Evolutionary conservation across 768 basidiomycete species (phyloP).

Genomic region (Artomyces pyxidatus): DNA sequence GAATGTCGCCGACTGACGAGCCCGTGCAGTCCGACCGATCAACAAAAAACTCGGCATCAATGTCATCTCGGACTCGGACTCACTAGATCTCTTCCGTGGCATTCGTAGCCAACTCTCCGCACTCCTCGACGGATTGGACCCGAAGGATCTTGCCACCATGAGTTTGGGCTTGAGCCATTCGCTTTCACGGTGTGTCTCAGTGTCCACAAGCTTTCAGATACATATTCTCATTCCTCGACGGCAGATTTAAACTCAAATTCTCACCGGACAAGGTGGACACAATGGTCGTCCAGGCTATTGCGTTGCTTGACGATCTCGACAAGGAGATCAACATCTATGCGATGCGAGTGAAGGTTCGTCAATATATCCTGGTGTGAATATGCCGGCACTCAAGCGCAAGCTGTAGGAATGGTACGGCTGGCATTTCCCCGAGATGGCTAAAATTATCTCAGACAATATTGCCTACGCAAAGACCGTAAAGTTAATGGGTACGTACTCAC

Average conservation of each 20-base stretch:
- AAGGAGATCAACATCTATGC: conserved; percentile 99
- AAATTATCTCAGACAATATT: conserved; percentile 95
- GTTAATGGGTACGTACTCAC: conserved; percentile 60
- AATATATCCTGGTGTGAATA: neutral
- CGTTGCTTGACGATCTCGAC: conserved; percentile 94
- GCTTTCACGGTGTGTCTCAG: conserved; percentile 65
- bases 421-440: conserved; percentile 99
- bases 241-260: conserved; percentile 98
- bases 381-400: neutral
- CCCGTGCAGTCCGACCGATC: conserved; percentile 44
- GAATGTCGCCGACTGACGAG: no score
- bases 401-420: conserved; percentile 99
- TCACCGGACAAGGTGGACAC: conserved; percentile 99
- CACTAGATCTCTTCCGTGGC: conserved; percentile 86
- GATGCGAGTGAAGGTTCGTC: conserved; percentile 94
- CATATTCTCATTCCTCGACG: neutral
- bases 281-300: conserved; percentile 99
- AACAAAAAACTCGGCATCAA: conserved; percentile 91
- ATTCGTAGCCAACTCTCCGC: conserved; percentile 84
- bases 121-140: conserved; percentile 84
- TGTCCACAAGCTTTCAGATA: neutral
- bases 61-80: conserved; percentile 54
- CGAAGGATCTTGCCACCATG: conserved; percentile 95
- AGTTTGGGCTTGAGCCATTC: conserved; percentile 96
- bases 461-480: conserved; percentile 95